A percentile compares a stretch with the other conserved stretches of the same genome.
These are phyloP conservation scores for Begonia loranthoides DNA, from an alignment of 306 rosid genomes.

Conservation along the genomic window DNA sequence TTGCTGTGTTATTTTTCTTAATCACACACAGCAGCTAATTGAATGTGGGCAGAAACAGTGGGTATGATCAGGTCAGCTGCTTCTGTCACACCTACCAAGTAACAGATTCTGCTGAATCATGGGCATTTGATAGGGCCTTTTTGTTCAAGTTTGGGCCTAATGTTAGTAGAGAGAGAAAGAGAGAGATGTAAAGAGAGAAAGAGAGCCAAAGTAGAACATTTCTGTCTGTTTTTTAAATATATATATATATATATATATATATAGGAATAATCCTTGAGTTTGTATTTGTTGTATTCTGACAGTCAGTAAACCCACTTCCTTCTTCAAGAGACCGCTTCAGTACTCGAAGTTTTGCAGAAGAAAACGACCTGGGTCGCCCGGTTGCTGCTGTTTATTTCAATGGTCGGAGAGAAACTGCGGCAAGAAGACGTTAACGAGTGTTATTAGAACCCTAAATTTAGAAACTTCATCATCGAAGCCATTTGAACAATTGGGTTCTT, in stretches of 20 bases:
- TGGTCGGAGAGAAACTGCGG: constrained; percentile 11
- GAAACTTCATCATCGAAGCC: too few relatives aligned
- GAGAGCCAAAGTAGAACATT: neutral
- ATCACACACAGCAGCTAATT: too few relatives aligned
- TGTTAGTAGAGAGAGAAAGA: neutral
- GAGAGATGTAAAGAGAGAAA: neutral
- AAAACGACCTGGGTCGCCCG: constrained; percentile 9
- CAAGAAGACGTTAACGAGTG: constrained; percentile 1
- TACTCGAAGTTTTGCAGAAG: constrained; percentile 8
- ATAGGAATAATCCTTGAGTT: constrained; percentile 15
- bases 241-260: too few relatives aligned
- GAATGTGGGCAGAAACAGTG: too few relatives aligned
- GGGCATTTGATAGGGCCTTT: too few relatives aligned
- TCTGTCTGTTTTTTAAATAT: neutral
- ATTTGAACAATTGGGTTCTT: too few relatives aligned
- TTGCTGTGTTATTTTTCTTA: too few relatives aligned
- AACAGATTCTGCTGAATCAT: too few relatives aligned
- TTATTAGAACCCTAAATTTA: too few relatives aligned
- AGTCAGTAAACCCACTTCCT: constrained; percentile 7
- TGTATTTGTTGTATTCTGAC: constrained; percentile 12
- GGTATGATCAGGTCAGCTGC: too few relatives aligned
- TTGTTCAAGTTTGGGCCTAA: too few relatives aligned
- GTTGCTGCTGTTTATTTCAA: constrained; percentile 15
- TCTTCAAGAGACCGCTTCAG: constrained; percentile 5
- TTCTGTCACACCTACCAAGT: too few relatives aligned